Evolutionary conservation across 2,329 filamentous ascomycete species (phyloP).

Genomic region (Colletotrichum zoysiae): DNA sequence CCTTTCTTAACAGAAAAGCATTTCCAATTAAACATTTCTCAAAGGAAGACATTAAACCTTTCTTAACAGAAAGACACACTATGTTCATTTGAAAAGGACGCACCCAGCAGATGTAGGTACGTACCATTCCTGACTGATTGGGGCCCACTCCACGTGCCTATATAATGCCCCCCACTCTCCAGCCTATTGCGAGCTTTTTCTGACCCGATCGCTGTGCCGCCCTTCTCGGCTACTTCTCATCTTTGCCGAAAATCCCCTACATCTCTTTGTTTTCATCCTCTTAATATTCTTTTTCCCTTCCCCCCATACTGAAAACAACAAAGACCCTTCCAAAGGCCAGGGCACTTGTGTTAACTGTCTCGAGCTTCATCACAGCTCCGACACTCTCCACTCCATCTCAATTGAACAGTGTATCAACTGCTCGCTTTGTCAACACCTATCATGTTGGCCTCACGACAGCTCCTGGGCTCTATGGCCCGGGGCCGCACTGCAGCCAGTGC

Average conservation of each 20-base stretch:
- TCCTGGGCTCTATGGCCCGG: constrained; percentile 74
- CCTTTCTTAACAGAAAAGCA: no score
- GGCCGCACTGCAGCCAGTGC: constrained; percentile 66
- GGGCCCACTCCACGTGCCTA: no score
- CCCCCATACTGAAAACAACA: constrained; percentile 40
- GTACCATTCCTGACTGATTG: no score
- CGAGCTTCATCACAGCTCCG: constrained; percentile 38
- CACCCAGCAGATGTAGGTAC: no score
- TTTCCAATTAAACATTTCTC: no score
- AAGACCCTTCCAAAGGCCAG: constrained; percentile 35
- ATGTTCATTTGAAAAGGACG: no score
- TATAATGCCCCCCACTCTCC: no score
- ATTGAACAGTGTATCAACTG: constrained; percentile 47
- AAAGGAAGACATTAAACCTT: no score
- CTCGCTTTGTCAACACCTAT: constrained; percentile 54
- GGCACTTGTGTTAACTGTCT: constrained; percentile 33
- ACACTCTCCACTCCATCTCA: constrained; percentile 44
- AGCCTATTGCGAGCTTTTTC: constrained; percentile 33
- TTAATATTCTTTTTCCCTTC: constrained; percentile 46
- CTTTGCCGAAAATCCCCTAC: constrained; percentile 47
- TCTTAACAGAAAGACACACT: no score
- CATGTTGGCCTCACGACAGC: constrained; percentile 80
- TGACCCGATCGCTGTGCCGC: constrained; percentile 27
- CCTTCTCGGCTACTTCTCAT: constrained; percentile 38
- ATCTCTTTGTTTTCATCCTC: constrained; percentile 39